Percentiles rank a stretch among this genome's conserved stretches.
Conservation (phyloP, 345 rosid genomes). For the Sisymbrium irio region DNA sequence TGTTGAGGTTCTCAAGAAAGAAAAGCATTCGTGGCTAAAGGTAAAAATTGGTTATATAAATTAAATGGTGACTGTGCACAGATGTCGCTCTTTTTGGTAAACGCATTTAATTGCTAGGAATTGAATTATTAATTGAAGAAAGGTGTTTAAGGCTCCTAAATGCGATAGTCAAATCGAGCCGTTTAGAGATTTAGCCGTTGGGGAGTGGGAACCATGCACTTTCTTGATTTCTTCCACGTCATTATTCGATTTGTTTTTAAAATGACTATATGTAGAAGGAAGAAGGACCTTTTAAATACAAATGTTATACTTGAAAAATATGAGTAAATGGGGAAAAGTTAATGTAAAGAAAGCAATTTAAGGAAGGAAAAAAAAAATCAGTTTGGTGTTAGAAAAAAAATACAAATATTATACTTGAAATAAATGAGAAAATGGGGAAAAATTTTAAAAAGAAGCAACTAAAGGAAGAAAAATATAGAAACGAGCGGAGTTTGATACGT, state of each 20-base stretch:
- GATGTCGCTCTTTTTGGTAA: background rate
- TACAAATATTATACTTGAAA: no score
- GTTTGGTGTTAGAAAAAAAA: no score
- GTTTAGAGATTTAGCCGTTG: conserved; percentile 31
- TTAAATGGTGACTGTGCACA: background rate
- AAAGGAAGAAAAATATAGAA: no score
- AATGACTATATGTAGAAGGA: no score
- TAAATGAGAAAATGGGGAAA: no score
- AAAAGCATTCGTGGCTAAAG: conserved; percentile 17
- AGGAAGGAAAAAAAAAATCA: no score
- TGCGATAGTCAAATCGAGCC: conserved; percentile 25
- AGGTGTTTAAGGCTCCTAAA: conserved; percentile 18
- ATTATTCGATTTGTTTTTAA: background rate
- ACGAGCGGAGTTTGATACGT: no score
- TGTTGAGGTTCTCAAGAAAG: background rate
- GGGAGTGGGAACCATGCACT: conserved; percentile 32
- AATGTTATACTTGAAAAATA: no score
- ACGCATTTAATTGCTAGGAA: background rate
- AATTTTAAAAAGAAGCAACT: no score
- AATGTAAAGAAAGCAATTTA: no score
- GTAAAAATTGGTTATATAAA: background rate
- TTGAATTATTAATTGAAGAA: conserved; percentile 14
- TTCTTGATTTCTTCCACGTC: background rate
- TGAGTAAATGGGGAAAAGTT: no score
- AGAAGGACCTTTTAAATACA: no score